Percentiles rank a stretch among this genome's conserved stretches.
These are phyloP conservation scores for Talaromyces islandicus DNA, from an alignment of 2,329 filamentous ascomycete species.

Conservation along the genomic window DNA sequence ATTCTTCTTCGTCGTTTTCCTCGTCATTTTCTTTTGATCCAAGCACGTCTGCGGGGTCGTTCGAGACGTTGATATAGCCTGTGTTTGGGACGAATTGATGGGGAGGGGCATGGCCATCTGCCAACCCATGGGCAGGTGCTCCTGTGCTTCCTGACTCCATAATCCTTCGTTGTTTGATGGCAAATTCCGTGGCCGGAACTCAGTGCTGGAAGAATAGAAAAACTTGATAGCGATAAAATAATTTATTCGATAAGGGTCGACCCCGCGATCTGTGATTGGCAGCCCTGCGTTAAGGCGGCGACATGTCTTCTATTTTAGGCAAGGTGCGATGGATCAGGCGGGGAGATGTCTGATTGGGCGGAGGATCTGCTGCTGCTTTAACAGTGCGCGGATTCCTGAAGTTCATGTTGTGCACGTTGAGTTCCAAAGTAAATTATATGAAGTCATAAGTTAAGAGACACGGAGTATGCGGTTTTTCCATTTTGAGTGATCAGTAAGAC, in stretches of 20 bases:
- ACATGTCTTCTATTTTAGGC: background rate
- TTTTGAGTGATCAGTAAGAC: background rate
- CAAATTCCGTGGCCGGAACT: background rate
- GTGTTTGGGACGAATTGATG: constrained; percentile 44
- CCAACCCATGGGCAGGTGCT: constrained; percentile 21
- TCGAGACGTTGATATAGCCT: constrained; percentile 4
- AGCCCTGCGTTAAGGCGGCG: background rate
- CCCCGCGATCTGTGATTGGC: background rate
- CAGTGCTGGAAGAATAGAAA: background rate
- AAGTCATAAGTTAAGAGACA: background rate
- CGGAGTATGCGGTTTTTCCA: rapidly evolving
- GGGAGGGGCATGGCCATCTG: constrained; percentile 41
- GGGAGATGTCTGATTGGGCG: background rate
- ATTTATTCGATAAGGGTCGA: background rate
- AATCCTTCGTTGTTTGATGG: constrained; percentile 7
- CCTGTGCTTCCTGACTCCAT: constrained; percentile 6
- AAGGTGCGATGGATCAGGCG: background rate
- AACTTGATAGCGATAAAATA: background rate
- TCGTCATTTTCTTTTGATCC: constrained; percentile 36
- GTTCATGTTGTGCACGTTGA: background rate
- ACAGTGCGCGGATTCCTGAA: background rate
- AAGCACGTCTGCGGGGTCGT: constrained; percentile 3
- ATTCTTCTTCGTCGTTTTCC: constrained; percentile 49
- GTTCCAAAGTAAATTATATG: background rate
- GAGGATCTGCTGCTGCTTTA: background rate